Evolutionary conservation across 176 grass and related monocot species (phyloP), one percentile per base, ranked within the genome.

Genomic region (Hyparrhenia diplandra): DNA sequence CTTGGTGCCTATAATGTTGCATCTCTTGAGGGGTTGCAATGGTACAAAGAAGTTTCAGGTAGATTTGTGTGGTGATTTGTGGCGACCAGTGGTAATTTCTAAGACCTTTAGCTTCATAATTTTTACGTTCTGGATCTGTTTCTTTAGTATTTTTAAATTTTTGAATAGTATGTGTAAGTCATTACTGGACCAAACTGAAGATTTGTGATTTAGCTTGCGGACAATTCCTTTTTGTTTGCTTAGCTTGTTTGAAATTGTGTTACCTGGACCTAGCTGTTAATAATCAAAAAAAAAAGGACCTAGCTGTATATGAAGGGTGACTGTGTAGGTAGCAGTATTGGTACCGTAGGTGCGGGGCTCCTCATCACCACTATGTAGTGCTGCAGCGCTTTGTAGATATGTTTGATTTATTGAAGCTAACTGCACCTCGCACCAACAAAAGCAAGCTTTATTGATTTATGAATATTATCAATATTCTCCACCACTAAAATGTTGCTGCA

Each of bases 1-100:
- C 40, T 13, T 28, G 10, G 16, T 42, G 30, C 5, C 39, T n/a
- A 1, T 1, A 13, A 21, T 69, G 47, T 6, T 77, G 25, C 60
- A 47, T 64, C 75, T 64, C 25, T 10, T 78, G 14, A 78, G 60
- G 5, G 32, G 24, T 8, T 65, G 72, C 60, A n/a, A 0, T 18
- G 10, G 25, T 31, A 29, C 11, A 32, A 65, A 3, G 41, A 78
- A 65, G 40, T 0, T 78, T 77, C 0, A 2, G 1, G 4, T 74
- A 24, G 0, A 2, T 25, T 13, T 69, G 4, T 2, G 0, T 6
- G 10, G 23, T 2, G 5, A 9, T 13, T 25, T 1, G 9, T 0
- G 6, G 2, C 18, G 2, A 12, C 23, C 0, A 59, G 3, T 24
- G 55, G 55, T 58, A 58, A 58, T 23, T 54, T 54, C 51, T 54